These are phyloP conservation scores for Phytophthora megakarya DNA, from an alignment of 352 stramenopile genomes.

Conservation along the genomic window DNA sequence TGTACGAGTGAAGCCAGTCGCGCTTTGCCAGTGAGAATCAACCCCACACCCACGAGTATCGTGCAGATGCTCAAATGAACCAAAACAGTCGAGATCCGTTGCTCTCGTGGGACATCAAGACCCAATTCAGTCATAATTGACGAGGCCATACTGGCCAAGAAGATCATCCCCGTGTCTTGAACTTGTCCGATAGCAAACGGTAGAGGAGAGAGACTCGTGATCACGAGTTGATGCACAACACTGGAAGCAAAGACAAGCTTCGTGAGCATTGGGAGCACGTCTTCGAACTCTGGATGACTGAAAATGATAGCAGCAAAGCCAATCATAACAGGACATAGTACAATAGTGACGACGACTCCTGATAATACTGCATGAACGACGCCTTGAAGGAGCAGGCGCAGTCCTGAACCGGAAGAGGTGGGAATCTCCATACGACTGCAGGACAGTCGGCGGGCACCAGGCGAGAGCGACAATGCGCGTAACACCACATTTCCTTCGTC, in stretches of 20 bases:
- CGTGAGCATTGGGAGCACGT: slow-evolving; percentile 62
- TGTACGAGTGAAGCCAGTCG: slow-evolving; percentile 94
- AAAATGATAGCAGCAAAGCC: slow-evolving; percentile 97
- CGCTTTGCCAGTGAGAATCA: slow-evolving; percentile 92
- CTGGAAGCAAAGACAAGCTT: slow-evolving; percentile 95
- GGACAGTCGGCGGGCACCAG: slow-evolving; percentile 1
- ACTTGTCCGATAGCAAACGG: slow-evolving; percentile 97
- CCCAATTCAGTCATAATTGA: slow-evolving; percentile 85
- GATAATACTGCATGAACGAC: slow-evolving; percentile 75
- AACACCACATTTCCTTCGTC: slow-evolving; percentile 40
- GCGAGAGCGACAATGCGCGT: slow-evolving; percentile 29
- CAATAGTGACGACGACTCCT: slow-evolving; percentile 88
- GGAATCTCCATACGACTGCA: background rate
- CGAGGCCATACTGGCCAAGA: slow-evolving; percentile 93
- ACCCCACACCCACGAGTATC: slow-evolving; percentile 86
- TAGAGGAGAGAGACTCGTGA: slow-evolving; percentile 90
- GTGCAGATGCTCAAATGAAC: slow-evolving; percentile 93
- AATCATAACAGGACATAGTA: slow-evolving; percentile 68
- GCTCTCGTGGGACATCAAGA: slow-evolving; percentile 49
- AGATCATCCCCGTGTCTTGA: slow-evolving; percentile 97
- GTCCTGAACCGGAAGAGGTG: background rate
- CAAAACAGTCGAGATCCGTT: slow-evolving; percentile 90
- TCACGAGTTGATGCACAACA: slow-evolving; percentile 94
- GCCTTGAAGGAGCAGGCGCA: slow-evolving; percentile 40
- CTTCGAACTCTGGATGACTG: slow-evolving; percentile 60